Conservation (phyloP, 164 flowering plant species). For the Aristolochia californica region DNA sequence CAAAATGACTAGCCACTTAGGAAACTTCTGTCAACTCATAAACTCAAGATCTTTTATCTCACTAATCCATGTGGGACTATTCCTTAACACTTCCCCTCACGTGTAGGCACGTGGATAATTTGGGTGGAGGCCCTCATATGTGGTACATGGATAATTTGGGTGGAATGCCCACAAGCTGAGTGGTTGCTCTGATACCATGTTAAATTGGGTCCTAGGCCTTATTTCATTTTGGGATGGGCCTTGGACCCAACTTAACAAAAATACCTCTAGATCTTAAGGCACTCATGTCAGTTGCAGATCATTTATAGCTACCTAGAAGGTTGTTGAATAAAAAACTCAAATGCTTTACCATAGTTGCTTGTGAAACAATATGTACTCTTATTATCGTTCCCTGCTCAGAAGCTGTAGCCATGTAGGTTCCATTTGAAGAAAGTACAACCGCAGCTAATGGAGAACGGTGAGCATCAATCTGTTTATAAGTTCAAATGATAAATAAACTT, state of each 20-base stretch:
- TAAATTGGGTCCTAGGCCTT: too few relatives aligned
- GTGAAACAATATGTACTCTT: conserved; percentile 79
- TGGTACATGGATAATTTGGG: too few relatives aligned
- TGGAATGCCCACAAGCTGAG: too few relatives aligned
- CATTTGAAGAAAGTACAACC: conserved; percentile 66
- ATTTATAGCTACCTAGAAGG: background rate
- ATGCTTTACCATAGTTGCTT: conserved; percentile 61
- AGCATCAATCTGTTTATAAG: conserved; percentile 62
- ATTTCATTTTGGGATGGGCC: too few relatives aligned
- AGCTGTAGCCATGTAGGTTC: conserved; percentile 85
- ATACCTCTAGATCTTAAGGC: background rate
- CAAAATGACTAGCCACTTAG: too few relatives aligned
- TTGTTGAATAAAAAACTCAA: background rate
- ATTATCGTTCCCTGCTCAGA: conserved; percentile 93
- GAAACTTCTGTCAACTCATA: too few relatives aligned
- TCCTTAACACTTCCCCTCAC: too few relatives aligned
- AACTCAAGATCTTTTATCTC: too few relatives aligned
- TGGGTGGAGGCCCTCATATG: too few relatives aligned
- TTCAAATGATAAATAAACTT: background rate
- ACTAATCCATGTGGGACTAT: too few relatives aligned
- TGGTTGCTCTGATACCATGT: too few relatives aligned
- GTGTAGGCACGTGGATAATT: too few relatives aligned
- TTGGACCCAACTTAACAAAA: background rate
- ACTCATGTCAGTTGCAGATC: background rate
- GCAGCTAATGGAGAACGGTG: conserved; percentile 82